Percentiles rank a stretch among this genome's conserved stretches.
These are phyloP conservation scores for Aspergillus wentii DNA, from an alignment of 495 filamentous ascomycete species.

Conservation along the genomic window DNA sequence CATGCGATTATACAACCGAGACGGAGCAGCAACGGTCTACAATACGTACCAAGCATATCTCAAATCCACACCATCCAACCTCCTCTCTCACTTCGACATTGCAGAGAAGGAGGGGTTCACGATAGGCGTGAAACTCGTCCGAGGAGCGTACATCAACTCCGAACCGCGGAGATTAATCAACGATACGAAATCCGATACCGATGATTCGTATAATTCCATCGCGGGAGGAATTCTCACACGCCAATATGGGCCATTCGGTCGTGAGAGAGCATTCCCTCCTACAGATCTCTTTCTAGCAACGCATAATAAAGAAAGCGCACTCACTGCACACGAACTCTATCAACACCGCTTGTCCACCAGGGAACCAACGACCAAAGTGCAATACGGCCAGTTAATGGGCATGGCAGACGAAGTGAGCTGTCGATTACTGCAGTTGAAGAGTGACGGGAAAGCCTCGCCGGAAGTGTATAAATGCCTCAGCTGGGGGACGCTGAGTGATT, in stretches of 20 bases:
- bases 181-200: constrained; percentile 71
- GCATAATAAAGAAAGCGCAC: constrained; percentile 33
- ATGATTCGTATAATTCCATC: constrained; percentile 51
- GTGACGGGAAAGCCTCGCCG: constrained; percentile 31
- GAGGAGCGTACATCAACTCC: constrained; percentile 78
- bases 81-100: constrained; percentile 56
- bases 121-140: constrained; percentile 80
- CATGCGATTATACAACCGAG: constrained; percentile 70
- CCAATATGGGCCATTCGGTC: constrained; percentile 38
- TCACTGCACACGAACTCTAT: constrained; percentile 27
- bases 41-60: constrained; percentile 81
- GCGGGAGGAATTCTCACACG: constrained; percentile 36
- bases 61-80: constrained; percentile 54
- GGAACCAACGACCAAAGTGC: constrained; percentile 30
- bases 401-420: constrained; percentile 92
- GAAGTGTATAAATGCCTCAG: constrained; percentile 79
- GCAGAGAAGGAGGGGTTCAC: constrained; percentile 64
- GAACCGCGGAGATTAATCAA: constrained; percentile 73
- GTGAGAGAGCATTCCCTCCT: constrained; percentile 30
- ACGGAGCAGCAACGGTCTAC: constrained; percentile 55
- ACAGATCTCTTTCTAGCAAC: constrained; percentile 39
- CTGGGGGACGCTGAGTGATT: constrained; percentile 82
- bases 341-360: constrained; percentile 23
- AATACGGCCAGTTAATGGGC: constrained; percentile 68
- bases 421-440: constrained; percentile 54